phyloP scores from a whole-genome alignment of 306 rosid genomes.

The Lotus japonicus region DNA sequence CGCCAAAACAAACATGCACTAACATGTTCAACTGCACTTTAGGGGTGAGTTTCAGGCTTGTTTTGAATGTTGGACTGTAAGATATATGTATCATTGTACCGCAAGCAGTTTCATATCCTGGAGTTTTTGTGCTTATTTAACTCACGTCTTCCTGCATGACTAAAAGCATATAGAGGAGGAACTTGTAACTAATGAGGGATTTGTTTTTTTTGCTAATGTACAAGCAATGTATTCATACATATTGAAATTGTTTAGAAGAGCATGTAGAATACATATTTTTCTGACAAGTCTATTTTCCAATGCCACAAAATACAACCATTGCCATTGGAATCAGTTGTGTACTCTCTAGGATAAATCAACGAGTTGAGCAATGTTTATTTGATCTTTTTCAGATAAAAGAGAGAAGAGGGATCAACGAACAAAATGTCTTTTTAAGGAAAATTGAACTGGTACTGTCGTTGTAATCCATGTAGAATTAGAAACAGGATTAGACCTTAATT shows the following conservation, averaged over 20 bases:
- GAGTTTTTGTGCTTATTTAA: background rate
- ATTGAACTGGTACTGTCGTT: background rate
- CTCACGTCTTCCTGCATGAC: background rate
- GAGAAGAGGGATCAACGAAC: too few species aligned
- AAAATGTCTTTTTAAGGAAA: background rate
- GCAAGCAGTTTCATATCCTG: constrained; percentile 1
- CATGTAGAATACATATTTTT: background rate
- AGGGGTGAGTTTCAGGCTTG: constrained; percentile 7
- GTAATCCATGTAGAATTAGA: background rate
- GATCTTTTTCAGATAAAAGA: background rate
- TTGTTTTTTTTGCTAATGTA: background rate
- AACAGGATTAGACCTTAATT: too few species aligned
- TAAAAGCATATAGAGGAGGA: background rate
- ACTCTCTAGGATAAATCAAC: background rate
- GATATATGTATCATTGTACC: background rate
- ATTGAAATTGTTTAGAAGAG: background rate
- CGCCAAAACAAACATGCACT: too few species aligned
- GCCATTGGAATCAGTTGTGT: background rate
- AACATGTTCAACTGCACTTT: background rate
- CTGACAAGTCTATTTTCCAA: background rate
- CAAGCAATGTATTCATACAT: constrained; percentile 3
- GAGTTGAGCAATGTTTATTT: background rate
- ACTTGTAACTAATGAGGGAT: background rate
- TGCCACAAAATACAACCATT: background rate
- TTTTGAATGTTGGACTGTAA: constrained; percentile 2